Evolutionary conservation across 345 rosid species (phyloP).

Genomic region (Combretum micranthum): DNA sequence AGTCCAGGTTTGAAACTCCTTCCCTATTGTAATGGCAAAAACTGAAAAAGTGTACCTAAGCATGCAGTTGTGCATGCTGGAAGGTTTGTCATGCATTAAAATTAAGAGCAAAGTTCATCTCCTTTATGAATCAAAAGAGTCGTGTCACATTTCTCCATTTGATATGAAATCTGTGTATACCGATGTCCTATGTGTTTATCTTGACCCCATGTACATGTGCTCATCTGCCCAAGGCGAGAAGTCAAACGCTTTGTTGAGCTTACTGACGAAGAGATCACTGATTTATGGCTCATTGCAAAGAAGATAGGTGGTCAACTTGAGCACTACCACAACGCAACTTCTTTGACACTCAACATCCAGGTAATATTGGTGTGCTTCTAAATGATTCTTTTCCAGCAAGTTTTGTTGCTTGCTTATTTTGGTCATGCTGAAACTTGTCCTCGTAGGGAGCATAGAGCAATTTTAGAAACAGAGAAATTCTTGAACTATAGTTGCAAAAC

Average conservation of each 20-base stretch:
- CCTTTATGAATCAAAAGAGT: too few species aligned
- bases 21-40: too few species aligned
- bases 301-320: conserved; percentile 71
- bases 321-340: conserved; percentile 63
- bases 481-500: too few species aligned
- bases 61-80: too few species aligned
- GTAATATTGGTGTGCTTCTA: conserved; percentile 26
- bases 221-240: conserved; percentile 79
- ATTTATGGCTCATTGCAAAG: conserved; percentile 77
- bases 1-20: too few species aligned
- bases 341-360: conserved; percentile 73
- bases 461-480: too few species aligned
- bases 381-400: not conserved
- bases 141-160: not conserved
- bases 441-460: not conserved
- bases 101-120: too few species aligned
- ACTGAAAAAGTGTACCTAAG: too few species aligned
- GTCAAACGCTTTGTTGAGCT: conserved; percentile 85
- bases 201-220: conserved; percentile 73
- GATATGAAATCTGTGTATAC: not conserved
- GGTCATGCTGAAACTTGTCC: not conserved
- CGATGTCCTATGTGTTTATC: conserved; percentile 23
- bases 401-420: not conserved
- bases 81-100: too few species aligned
- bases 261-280: conserved; percentile 68